Conservation (phyloP, 2,329 filamentous ascomycete genomes). For the Pseudopyricularia cyperi region DNA sequence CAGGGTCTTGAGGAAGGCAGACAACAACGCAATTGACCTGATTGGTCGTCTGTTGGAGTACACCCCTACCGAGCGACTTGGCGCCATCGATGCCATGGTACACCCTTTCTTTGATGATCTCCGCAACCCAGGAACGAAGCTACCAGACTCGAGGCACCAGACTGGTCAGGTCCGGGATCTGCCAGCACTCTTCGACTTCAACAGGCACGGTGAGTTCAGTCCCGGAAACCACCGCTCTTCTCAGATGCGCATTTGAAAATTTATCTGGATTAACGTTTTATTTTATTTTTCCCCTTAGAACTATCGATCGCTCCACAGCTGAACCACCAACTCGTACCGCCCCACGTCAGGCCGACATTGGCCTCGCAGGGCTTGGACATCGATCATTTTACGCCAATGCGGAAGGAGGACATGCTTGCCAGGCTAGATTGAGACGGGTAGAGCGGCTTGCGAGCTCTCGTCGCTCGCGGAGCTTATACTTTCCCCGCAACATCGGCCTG, state of each 20-base stretch:
- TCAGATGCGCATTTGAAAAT: not conserved
- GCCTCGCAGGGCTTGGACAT: slow-evolving; percentile 74
- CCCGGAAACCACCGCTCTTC: slow-evolving; percentile 1
- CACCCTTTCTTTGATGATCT: slow-evolving; percentile 98
- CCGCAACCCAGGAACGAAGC: slow-evolving; percentile 75
- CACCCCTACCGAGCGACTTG: slow-evolving; percentile 88
- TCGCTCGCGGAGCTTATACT: not conserved
- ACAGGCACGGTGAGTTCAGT: slow-evolving; percentile 64
- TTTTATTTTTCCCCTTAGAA: slow-evolving; percentile 41
- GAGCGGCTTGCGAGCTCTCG: not conserved
- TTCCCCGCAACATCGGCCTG: not conserved
- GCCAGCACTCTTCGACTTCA: slow-evolving; percentile 84
- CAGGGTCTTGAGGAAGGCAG: slow-evolving; percentile 97
- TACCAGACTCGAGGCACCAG: slow-evolving; percentile 88
- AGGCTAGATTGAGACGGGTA: slow-evolving; percentile 67
- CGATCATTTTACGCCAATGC: slow-evolving; percentile 81
- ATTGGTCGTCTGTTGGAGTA: slow-evolving; percentile 93
- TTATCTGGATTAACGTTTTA: not conserved
- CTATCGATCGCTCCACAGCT: slow-evolving; percentile 86
- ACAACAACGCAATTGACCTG: slow-evolving; percentile 82
- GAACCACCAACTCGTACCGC: slow-evolving; percentile 78
- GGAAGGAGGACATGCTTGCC: slow-evolving; percentile 94
- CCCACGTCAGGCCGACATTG: slow-evolving; percentile 64
- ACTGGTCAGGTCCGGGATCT: slow-evolving; percentile 70
- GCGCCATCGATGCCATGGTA: slow-evolving; percentile 91